Evolutionary conservation across 441 rosid species (phyloP), one percentile per base, ranked within the genome.

Genomic region (Manihot esculenta): DNA sequence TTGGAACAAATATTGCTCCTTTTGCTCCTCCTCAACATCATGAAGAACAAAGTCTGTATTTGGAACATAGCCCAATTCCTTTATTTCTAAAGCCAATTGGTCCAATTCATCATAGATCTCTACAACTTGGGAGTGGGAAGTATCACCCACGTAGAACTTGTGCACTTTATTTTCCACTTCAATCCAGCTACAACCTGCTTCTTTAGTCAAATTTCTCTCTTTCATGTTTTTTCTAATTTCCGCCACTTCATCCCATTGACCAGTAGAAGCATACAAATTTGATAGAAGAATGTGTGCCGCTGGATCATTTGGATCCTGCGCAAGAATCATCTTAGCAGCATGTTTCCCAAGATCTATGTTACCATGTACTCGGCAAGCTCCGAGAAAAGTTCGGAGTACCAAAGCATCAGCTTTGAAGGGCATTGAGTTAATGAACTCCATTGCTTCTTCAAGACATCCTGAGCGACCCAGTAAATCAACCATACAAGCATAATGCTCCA

Each of bases 401-500:
- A 65, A 33, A 65, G 69, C 44, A 27, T 49, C 69, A 18, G 69
- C 56, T 15, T 48, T 18, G 42, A 48, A 65, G 24, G 44, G 69
- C 69, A 65, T 48, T 0, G 57, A 65, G 57, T 49, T 27, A 30
- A 65, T 49, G 57, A 65, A 65, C 26, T 65, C 69, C 57, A 65
- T 26, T 14, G 69, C 56, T 49, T 65, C 69, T 17, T 65, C 57
- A 27, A 48, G 57, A 27, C 54, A 30, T 26, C 69, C 69, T 65
- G 69, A 26, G 26, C 55, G 84, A 44, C 89, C 82, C 47, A 86
- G 62, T 66, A 88, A 79, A 83, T 88, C 93, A 75, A 86, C 91
- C 69, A 64, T 42, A 6, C 51, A 64, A 2, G 68, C 68, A 27
- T 64, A 64, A 64, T 64, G 68, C 26, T 64, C 69, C 69, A 65